Evolutionary conservation across 2,329 filamentous ascomycete genomes (phyloP).

Genomic region (Sporothrix globosa): DNA sequence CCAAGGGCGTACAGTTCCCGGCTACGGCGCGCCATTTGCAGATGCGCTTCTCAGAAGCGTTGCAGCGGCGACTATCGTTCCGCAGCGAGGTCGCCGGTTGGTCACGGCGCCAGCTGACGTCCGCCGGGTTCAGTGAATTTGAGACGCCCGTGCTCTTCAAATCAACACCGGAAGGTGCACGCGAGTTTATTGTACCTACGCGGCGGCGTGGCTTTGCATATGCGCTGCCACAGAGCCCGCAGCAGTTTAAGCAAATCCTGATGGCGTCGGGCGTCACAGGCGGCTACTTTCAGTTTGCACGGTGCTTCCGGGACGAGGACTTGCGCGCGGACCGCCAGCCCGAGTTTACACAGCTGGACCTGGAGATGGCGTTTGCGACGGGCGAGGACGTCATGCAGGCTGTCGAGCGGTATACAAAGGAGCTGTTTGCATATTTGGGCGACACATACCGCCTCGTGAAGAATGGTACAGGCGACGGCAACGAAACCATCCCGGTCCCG

Average conservation of each 20-base stretch:
- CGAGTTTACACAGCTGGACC: constrained; percentile 91
- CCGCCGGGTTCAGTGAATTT: constrained; percentile 69
- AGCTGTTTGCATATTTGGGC: constrained; percentile 58
- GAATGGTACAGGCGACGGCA: constrained; percentile 40
- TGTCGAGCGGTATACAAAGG: constrained; percentile 56
- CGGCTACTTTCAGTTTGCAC: constrained; percentile 89
- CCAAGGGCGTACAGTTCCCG: constrained; percentile 72
- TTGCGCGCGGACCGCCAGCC: constrained; percentile 89
- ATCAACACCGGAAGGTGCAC: constrained; percentile 91
- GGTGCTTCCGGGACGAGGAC: constrained; percentile 95
- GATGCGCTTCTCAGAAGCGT: constrained; percentile 70
- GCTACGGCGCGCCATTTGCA: constrained; percentile 80
- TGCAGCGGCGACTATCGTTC: constrained; percentile 71
- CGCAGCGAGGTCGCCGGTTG: constrained; percentile 54
- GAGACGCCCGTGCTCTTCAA: constrained; percentile 97
- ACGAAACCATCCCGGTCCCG: constrained; percentile 31
- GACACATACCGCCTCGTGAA: constrained; percentile 44
- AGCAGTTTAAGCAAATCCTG: constrained; percentile 97
- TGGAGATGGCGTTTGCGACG: constrained; percentile 87
- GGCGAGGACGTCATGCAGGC: constrained; percentile 68
- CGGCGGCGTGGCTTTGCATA: constrained; percentile 76
- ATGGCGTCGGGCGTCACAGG: constrained; percentile 81
- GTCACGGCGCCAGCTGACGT: constrained; percentile 35
- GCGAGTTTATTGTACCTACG: constrained; percentile 93
- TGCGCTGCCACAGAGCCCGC: constrained; percentile 91